Conservation (phyloP, 2,329 filamentous ascomycete genomes). For the Diaporthe aspalathi region DNA sequence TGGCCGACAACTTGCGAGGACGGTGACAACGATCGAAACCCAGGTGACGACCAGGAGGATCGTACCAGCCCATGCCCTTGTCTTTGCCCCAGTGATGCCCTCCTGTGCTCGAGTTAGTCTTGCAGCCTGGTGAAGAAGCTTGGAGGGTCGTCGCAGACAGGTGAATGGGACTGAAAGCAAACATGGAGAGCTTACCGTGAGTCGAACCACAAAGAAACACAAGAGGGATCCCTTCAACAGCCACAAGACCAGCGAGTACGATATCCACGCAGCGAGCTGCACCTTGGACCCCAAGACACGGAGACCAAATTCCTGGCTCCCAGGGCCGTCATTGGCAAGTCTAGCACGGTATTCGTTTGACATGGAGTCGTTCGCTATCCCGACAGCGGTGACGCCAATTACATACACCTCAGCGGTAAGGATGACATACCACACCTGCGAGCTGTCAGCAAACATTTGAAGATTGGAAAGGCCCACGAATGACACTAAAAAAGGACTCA, state of each 20-base stretch:
- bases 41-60: slow-evolving; percentile 61
- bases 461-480: background rate
- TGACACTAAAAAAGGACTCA: background rate
- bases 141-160: background rate
- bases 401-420: slow-evolving; percentile 15
- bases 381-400: slow-evolving; percentile 44
- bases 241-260: slow-evolving; percentile 66
- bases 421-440: background rate
- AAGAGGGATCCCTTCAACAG: slow-evolving; percentile 67
- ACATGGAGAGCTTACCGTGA: slow-evolving; percentile 52
- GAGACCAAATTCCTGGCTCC: slow-evolving; percentile 27
- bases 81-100: slow-evolving; percentile 44
- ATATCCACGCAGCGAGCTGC: slow-evolving; percentile 66
- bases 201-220: slow-evolving; percentile 63
- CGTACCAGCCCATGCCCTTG: slow-evolving; percentile 63
- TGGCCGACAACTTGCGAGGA: slow-evolving; percentile 64
- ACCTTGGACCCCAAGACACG: slow-evolving; percentile 68
- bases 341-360: slow-evolving; percentile 59
- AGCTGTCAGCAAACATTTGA: background rate
- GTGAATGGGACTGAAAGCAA: too few relatives aligned
- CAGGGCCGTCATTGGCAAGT: slow-evolving; percentile 45
- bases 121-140: background rate
- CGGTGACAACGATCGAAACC: slow-evolving; percentile 59
- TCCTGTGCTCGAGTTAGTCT: slow-evolving; percentile 44
- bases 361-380: slow-evolving; percentile 69